Base-by-base conservation (phyloP, 345 rosid species). In the Bruguiera parviflora region DNA sequence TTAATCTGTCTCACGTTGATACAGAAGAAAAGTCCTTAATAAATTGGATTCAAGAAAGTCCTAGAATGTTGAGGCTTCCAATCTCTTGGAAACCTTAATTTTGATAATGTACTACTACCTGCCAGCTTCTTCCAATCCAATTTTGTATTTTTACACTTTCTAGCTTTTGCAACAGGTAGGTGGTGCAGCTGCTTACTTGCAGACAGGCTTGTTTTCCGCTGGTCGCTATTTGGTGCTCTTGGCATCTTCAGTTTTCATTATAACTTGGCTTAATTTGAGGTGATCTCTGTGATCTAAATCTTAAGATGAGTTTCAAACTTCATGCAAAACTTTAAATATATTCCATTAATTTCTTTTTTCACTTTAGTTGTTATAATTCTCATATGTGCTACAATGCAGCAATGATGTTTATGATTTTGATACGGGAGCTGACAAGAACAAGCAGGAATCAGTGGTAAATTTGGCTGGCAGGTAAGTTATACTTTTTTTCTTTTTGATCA, bases 401-500 rank as follows among this genome's bases (percentile, higher is more conserved):
- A 94, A 91, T 73, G 97, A 91, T 81, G 97, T 89, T 66, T 91
- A 94, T 68, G 98, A 94, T 82, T 94, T 88, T 29, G 98, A 91
- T 68, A 91, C 96, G 1, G 97, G 96, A 82, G 98, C 98, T 37
- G 98, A 93, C 76, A 83, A 85, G 81, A 84, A 87, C 84, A 91
- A 94, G 82, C 87, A 78, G 66, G 98, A 94, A 75, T 94, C 96
- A 0, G 91, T 94, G 25, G 97, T 94, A 51, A 94, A 89, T 78
- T 49, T 94, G 78, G 76, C 78, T 63, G 88, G 92, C 79, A 93
- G 92, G 98, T 93, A 83, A 76, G 72, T 77, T 2, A 43, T 43
- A 43, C 69, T 57, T 66, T 70, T 70, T 32, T 21, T 53, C 72
- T 65, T 35, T 64, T 68, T 71, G 9, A 24, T 61, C 53, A 15